Evolutionary conservation across 1,139 yeast species (phyloP), one percentile per base, ranked within the genome.

Genomic region (Protomyces lactucae-debilis): DNA sequence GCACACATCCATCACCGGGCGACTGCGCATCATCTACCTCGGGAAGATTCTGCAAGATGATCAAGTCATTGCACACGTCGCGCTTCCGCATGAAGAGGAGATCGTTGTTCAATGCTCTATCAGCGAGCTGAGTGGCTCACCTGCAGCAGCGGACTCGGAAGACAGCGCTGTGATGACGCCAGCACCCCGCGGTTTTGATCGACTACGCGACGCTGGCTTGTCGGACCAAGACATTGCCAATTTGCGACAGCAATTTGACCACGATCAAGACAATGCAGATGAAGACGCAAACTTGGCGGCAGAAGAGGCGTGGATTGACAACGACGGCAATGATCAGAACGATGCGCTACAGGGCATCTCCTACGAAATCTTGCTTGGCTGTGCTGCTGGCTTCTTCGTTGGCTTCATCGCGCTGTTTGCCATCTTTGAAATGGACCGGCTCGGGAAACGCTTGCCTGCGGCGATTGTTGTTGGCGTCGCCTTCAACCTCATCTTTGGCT

Each of bases 131-230:
- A 16, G 4, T 12, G 18, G 5, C 9, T 6, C 37, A 3, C 10
- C 36, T 8, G 54, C 18, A 23, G 35, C n/a, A 12, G n/a, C 54
- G 3, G 37, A n/a, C n/a, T 10, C 37, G 21, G 35, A 28, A 9
- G 16, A 6, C 21, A 35, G 10, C n/a, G 37, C 12, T 23, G 9
- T 12, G n/a, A 8, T 6, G 18, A 51, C 54, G 3, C 54, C 54
- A 8, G 37, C 37, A 18, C 69, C 64, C 66, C 65, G 66, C 23
- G 67, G 70, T 1, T 67, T 67, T 25, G 70, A 67, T 55, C 60
- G 69, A 12, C 45, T 67, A 14, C 52, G 67, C n/a, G 55, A 51
- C 4, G 69, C 68, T 10, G 69, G 69, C 23, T 45, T 64, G 12
- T 54, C 67, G 3, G 67, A 65, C 2, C 36, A 57, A 28, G 66